Evolutionary conservation across 192 early-diverging fungal species (phyloP).

Genomic region (Coemansia sp.): DNA sequence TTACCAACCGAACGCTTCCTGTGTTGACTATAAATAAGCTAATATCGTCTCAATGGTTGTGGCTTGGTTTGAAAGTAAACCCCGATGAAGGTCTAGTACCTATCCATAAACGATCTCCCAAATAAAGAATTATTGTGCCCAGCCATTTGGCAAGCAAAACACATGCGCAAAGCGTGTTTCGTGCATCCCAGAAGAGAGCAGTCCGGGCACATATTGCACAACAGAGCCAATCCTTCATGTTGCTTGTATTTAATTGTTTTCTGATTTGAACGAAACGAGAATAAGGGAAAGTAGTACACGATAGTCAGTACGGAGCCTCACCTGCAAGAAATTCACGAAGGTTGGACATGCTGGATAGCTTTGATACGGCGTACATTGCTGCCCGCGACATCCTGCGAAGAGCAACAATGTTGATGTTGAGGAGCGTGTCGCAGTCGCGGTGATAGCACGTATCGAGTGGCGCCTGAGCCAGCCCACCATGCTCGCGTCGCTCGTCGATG

Average conservation of each 20-base stretch:
- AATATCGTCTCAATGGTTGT: too few relatives aligned
- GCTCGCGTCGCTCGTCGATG: conserved; percentile 54
- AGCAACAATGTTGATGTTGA: conserved; percentile 66
- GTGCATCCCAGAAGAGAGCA: too few relatives aligned
- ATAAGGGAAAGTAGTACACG: neutral
- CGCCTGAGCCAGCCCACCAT: conserved; percentile 67
- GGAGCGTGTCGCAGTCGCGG: conserved; percentile 65
- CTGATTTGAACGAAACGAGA: neutral
- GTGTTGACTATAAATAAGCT: too few relatives aligned
- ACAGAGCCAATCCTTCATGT: too few relatives aligned
- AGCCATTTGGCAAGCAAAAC: too few relatives aligned
- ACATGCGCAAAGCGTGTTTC: too few relatives aligned
- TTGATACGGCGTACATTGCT: conserved; percentile 51
- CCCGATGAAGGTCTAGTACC: too few relatives aligned
- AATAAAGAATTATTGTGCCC: too few relatives aligned
- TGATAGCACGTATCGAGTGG: conserved; percentile 73
- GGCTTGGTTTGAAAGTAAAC: too few relatives aligned
- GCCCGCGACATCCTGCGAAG: conserved; percentile 56
- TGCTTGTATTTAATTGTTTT: neutral
- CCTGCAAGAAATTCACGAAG: conserved; percentile 24
- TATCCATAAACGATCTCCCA: too few relatives aligned
- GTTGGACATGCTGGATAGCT: conserved; percentile 16
- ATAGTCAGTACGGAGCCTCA: neutral
- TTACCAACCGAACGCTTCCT: too few relatives aligned
- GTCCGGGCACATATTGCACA: too few relatives aligned